These are phyloP conservation scores for Xanthoconium separans DNA, from an alignment of 1,284 basidiomycete species.

Conservation along the genomic window DNA sequence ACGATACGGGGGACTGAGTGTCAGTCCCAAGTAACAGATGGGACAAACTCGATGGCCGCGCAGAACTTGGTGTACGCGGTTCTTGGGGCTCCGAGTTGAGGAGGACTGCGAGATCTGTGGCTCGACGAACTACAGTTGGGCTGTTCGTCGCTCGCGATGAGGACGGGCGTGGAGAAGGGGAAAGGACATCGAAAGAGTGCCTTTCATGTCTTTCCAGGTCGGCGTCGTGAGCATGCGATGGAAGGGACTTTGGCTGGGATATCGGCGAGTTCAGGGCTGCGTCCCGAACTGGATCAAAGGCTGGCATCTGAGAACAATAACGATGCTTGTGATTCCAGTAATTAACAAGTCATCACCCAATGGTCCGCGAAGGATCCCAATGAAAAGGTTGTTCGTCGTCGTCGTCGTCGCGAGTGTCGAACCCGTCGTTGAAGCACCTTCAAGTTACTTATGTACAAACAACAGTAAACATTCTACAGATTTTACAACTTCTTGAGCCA, in stretches of 20 bases:
- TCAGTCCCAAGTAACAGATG: constrained; percentile 48
- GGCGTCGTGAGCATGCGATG: constrained; percentile 24
- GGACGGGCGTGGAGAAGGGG: constrained; percentile 35
- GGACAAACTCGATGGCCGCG: constrained; percentile 45
- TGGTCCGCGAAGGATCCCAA: neutral
- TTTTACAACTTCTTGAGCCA: constrained; percentile 51
- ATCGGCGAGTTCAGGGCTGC: constrained; percentile 70
- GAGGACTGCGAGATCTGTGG: constrained; percentile 68
- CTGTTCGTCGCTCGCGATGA: constrained; percentile 38
- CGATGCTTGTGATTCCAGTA: constrained; percentile 1
- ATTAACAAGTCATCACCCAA: constrained; percentile 18
- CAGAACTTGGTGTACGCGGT: constrained; percentile 40
- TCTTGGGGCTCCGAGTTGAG: constrained; percentile 59
- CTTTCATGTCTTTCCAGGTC: constrained; percentile 31
- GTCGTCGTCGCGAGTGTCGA: constrained; percentile 12
- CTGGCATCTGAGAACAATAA: constrained; percentile 52
- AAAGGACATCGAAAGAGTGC: constrained; percentile 29
- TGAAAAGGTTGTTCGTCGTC: constrained; percentile 1
- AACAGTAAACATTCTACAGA: constrained; percentile 1
- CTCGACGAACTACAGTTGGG: constrained; percentile 54
- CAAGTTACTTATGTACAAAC: neutral
- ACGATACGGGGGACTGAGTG: constrained; percentile 16
- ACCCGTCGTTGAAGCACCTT: neutral
- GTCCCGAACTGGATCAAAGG: constrained; percentile 82
- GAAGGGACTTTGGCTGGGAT: constrained; percentile 33